phyloP scores from a whole-genome alignment of 2,329 filamentous ascomycete species.

The Sporothrix curviconia region DNA sequence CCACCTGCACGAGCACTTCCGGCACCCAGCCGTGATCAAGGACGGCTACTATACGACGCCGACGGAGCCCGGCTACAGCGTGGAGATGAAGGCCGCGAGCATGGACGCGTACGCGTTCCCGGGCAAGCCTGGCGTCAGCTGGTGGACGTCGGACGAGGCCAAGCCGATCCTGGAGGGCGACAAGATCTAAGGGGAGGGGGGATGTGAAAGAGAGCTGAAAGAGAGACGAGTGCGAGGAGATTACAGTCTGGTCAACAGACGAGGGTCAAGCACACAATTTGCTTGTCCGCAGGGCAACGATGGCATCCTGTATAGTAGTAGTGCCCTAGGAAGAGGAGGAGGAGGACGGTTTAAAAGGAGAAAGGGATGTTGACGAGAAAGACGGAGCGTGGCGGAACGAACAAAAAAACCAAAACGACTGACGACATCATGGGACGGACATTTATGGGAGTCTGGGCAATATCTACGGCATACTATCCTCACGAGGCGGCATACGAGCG shows the following conservation, averaged over 20 bases:
- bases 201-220: too few relatives aligned
- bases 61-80: conserved; percentile 75
- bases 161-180: conserved; percentile 61
- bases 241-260: background rate
- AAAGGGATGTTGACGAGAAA: too few relatives aligned
- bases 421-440: conserved; percentile 6
- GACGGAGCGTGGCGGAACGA: too few relatives aligned
- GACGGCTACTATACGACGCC: conserved; percentile 87
- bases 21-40: conserved; percentile 71
- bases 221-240: too few relatives aligned
- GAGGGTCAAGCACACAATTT: conserved; percentile 14
- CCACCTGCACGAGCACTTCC: conserved; percentile 88
- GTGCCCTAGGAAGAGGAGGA: background rate
- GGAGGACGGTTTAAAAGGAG: background rate
- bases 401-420: conserved; percentile 1
- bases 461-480: conserved; percentile 9
- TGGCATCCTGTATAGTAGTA: conserved; percentile 26
- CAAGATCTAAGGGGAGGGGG: conserved; percentile 38
- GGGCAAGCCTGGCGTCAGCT: conserved; percentile 69
- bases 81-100: conserved; percentile 86
- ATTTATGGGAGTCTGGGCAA: conserved; percentile 1
- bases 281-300: conserved; percentile 29
- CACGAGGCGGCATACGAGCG: background rate
- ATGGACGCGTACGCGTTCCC: conserved; percentile 77
- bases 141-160: conserved; percentile 81